Base-by-base conservation (phyloP, 371 early-diverging fungal genomes). In the Apophysomyces elegans region DNA sequence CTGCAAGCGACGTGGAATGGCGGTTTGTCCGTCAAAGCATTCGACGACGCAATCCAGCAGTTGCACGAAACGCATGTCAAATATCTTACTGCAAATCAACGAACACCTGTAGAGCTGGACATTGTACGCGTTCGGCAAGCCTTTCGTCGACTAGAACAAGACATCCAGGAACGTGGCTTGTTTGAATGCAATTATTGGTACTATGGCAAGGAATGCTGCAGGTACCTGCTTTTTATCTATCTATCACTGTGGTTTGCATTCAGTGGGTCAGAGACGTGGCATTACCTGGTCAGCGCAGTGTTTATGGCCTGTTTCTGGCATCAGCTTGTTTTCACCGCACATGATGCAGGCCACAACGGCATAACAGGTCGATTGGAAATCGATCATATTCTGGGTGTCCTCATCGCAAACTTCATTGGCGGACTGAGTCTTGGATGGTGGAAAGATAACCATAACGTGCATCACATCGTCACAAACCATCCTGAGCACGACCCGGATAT, bases 341-440 rank as follows among this genome's bases (percentile, higher is more conserved):
- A 98, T 71, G 98, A 98, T 75, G 90, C 95, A 13, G 98, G 97
- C 4, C 98, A 98, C 84, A 93, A 90, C 67, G 93, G 85, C n/a
- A 91, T 97, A 67, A 92, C 95, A 0, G 92, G 93, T 70, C 81
- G 84, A 60, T 77, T 84, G 44, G 74, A 83, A 37, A 81, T 88
- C 35, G 98, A 98, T 72, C 87, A 88, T 70, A 68, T 87, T 38
- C 86, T 97, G 64, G 97, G 97, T 41, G 89, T 93, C 59, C 67
- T 90, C 37, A 79, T 96, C 57, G 96, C 90, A 2, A 79, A 93
- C 71, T 88, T 93, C 63, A 74, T 90, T 62, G 95, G 96, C 59
- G 98, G 98, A 7, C 86, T 97, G 41, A 89, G 91, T 54, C 75
- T 96, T 43, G 97, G 96, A 37, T 98, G 98, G 97, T 98, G 98